Evolutionary conservation across 805 yeast genomes (phyloP).

Genomic region (Yarrowia porcina): DNA sequence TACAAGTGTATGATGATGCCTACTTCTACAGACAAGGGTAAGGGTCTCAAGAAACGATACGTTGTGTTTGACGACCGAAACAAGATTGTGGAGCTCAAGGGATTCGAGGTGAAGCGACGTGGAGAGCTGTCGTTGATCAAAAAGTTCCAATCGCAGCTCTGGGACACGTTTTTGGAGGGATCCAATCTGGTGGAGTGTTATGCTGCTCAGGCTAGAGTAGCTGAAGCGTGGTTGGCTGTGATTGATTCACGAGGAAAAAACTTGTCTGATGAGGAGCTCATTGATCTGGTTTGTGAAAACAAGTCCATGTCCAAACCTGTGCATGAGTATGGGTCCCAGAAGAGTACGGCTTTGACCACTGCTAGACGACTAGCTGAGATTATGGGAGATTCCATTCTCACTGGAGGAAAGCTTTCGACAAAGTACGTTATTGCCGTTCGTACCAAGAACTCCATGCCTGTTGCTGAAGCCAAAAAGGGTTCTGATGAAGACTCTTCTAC

Average conservation of each 20-base stretch:
- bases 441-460: constrained; percentile 44
- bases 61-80: constrained; percentile 98
- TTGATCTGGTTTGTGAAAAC: constrained; percentile 93
- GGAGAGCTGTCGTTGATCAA: constrained; percentile 93
- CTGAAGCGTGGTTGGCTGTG: constrained; percentile 94
- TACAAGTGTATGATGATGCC: constrained; percentile 97
- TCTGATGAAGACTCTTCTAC: constrained; percentile 66
- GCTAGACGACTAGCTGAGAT: constrained; percentile 92
- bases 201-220: constrained; percentile 83
- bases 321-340: constrained; percentile 83
- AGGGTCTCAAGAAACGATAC: constrained; percentile 91
- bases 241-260: constrained; percentile 80
- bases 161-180: constrained; percentile 88
- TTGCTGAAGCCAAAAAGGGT: background rate
- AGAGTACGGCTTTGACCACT: constrained; percentile 93
- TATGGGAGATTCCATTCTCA: constrained; percentile 93
- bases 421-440: constrained; percentile 83
- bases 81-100: constrained; percentile 88
- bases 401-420: constrained; percentile 93
- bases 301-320: constrained; percentile 91
- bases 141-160: constrained; percentile 91
- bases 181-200: constrained; percentile 74
- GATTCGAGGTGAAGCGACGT: constrained; percentile 93
- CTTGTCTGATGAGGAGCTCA: constrained; percentile 89
- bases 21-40: constrained; percentile 95